A percentile compares a stretch with the other conserved stretches of the same genome.
Evolutionary conservation across 352 stramenopile species (phyloP).

Genomic region (Phytophthora quininea): DNA sequence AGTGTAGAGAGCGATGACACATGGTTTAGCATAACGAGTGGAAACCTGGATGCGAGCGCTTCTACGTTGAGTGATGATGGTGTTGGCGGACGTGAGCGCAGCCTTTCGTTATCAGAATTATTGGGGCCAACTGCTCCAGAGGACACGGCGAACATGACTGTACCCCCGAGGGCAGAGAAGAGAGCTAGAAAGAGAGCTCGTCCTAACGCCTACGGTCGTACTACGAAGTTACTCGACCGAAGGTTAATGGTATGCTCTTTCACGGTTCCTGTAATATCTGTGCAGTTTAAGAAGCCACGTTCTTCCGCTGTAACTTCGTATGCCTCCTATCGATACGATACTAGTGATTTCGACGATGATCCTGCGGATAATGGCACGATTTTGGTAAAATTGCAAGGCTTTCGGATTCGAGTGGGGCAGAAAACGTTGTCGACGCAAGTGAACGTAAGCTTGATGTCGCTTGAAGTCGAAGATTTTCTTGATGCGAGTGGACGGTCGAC

Average conservation of each 20-base stretch:
- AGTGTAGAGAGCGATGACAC: conserved; percentile 88
- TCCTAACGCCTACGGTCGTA: conserved; percentile 20
- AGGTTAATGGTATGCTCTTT: conserved; percentile 81
- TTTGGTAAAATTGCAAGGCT: conserved; percentile 80
- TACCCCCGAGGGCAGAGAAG: conserved; percentile 24
- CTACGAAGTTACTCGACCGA: conserved; percentile 69
- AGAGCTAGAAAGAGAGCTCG: conserved; percentile 36
- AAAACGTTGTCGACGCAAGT: conserved; percentile 82
- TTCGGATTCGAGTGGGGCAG: conserved; percentile 79
- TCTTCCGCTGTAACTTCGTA: conserved; percentile 47
- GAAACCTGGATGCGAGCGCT: conserved; percentile 51
- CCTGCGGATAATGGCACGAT: conserved; percentile 66
- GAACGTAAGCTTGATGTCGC: conserved; percentile 67
- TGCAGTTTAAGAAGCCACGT: conserved; percentile 82
- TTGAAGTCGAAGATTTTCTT: conserved; percentile 82
- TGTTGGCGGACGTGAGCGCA: conserved; percentile 14
- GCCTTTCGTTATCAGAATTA: conserved; percentile 28
- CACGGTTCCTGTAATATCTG: conserved; percentile 78
- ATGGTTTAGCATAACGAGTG: conserved; percentile 89
- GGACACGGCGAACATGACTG: conserved; percentile 6
- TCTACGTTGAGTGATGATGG: conserved; percentile 20
- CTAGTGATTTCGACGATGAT: conserved; percentile 65
- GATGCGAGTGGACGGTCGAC: conserved; percentile 64
- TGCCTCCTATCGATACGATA: conserved; percentile 67
- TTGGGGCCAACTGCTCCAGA: conserved; percentile 10